phyloP scores from a whole-genome alignment of 768 basidiomycete genomes.

The Nidularia pulvinata region DNA sequence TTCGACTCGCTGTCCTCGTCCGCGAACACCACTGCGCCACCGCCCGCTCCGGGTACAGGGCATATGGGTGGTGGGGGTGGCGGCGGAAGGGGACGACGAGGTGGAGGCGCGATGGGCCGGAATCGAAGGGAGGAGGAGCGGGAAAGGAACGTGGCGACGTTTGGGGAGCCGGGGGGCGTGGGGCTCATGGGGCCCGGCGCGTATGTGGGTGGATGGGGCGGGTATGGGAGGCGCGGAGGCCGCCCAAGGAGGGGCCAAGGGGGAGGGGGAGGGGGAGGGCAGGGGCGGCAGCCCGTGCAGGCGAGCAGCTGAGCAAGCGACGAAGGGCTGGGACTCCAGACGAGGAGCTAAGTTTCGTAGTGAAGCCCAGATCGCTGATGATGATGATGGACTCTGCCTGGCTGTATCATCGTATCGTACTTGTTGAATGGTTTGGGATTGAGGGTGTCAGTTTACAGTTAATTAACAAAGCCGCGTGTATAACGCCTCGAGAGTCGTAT shows the following conservation, averaged over 20 bases:
- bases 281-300: conserved; percentile 10
- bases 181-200: conserved; percentile 78
- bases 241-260: conserved; percentile 30
- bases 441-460: no score
- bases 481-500: no score
- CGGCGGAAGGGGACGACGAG: conserved; percentile 38
- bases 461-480: no score
- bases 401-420: no score
- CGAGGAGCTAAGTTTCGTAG: conserved; percentile 5
- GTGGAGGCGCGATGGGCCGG: conserved; percentile 50
- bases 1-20: conserved; percentile 69
- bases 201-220: conserved; percentile 80
- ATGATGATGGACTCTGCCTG: no score
- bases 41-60: conserved; percentile 23
- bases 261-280: conserved; percentile 16
- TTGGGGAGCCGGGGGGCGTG: conserved; percentile 83
- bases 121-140: conserved; percentile 82
- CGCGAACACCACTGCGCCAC: conserved; percentile 9
- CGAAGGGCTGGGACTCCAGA: no score
- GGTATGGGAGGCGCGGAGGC: conserved; percentile 53
- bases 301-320: conserved; percentile 10
- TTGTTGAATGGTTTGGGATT: no score
- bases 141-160: conserved; percentile 84
- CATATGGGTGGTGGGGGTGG: conserved; percentile 38
- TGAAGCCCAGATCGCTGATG: no score